phyloP scores from a whole-genome alignment of 768 basidiomycete genomes.

The Panaeolus papilionaceus region DNA sequence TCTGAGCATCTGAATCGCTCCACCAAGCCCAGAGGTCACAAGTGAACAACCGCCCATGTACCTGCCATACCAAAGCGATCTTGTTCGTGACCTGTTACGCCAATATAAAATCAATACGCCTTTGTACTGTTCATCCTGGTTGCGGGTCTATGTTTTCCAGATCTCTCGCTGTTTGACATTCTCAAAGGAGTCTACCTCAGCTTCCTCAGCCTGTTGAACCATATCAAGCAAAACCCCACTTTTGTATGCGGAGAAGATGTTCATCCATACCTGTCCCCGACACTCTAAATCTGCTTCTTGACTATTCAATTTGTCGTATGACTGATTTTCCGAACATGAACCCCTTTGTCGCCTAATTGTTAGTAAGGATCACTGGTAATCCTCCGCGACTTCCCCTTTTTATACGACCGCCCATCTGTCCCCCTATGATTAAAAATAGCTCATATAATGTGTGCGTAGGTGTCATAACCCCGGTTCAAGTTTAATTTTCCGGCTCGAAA shows the following conservation, averaged over 20 bases:
- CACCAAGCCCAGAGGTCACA: background rate
- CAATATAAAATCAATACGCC: too few species aligned
- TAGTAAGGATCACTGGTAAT: background rate
- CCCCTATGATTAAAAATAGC: background rate
- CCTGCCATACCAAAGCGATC: too few species aligned
- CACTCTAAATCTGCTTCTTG: background rate
- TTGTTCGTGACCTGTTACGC: too few species aligned
- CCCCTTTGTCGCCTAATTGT: background rate
- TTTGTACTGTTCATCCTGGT: too few species aligned
- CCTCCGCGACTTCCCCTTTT: background rate
- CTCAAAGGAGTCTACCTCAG: too few species aligned
- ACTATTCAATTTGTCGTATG: background rate
- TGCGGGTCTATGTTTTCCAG: too few species aligned
- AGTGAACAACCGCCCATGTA: too few species aligned
- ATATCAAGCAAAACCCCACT: background rate
- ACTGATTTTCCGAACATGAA: slow-evolving; percentile 6
- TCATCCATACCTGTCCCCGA: background rate
- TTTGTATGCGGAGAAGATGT: background rate
- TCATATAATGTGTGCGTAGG: background rate
- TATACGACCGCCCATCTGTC: background rate
- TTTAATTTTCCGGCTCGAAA: background rate
- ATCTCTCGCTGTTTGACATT: too few species aligned
- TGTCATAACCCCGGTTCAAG: background rate
- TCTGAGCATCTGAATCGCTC: background rate
- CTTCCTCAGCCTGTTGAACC: too few species aligned